Percentiles rank a stretch among this genome's conserved stretches.
Conservation (phyloP, 495 filamentous ascomycete species). For the Cudoniella acicularis region DNA sequence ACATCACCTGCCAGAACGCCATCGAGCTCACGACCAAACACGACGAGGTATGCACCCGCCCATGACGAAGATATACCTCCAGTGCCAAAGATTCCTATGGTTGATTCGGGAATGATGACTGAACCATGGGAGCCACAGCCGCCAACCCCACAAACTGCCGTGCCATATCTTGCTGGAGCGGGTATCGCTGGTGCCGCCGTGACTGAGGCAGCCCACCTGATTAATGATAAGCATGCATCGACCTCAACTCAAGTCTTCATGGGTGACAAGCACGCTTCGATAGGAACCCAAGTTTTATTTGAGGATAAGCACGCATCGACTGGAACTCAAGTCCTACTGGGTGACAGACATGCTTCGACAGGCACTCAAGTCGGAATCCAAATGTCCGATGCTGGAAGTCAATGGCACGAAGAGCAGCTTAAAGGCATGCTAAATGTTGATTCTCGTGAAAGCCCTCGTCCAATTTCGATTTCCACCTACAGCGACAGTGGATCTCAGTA, state of each 20-base stretch:
- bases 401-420: constrained; percentile 24
- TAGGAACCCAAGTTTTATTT: not conserved
- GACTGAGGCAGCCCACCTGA: constrained; percentile 6
- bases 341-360: no score
- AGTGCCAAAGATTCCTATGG: constrained; percentile 51
- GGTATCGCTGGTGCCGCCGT: constrained; percentile 12
- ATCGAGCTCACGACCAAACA: constrained; percentile 27
- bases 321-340: constrained; percentile 4
- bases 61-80: constrained; percentile 50
- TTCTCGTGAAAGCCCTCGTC: constrained; percentile 10
- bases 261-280: not conserved
- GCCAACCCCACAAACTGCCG: constrained; percentile 11
- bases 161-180: constrained; percentile 13
- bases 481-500: constrained; percentile 29
- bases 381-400: constrained; percentile 24
- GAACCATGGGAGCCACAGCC: constrained; percentile 52
- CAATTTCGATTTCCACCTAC: constrained; percentile 24
- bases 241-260: not conserved
- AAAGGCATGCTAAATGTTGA: constrained; percentile 7
- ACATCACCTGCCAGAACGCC: constrained; percentile 39
- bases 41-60: constrained; percentile 46
- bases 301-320: constrained; percentile 4
- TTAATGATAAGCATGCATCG: constrained; percentile 2
- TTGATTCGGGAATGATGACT: constrained; percentile 86
- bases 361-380: not conserved